A percentile compares a stretch with the other conserved stretches of the same genome.
Evolutionary conservation across 169 alveolate genomes (phyloP).

Genomic region (Eimeria mitis): DNA sequence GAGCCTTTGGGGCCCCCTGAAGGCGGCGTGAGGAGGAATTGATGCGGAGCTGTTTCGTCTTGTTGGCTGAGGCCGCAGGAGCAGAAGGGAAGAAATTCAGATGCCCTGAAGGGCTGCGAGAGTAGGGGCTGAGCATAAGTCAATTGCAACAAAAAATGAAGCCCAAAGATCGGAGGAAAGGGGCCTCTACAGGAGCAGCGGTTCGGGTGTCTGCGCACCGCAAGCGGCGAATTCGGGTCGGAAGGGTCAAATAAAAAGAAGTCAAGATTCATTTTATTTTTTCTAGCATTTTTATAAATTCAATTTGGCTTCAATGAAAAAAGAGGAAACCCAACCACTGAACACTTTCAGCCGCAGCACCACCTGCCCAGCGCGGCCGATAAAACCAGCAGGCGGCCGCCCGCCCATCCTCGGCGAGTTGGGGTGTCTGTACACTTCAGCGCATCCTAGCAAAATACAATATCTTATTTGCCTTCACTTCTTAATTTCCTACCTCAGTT

Average conservation of each 20-base stretch:
- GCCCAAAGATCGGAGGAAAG: neutral
- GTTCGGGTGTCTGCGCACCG: constrained; percentile 22
- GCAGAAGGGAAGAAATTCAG: neutral
- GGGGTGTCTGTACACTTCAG: constrained; percentile 18
- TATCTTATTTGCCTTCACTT: neutral
- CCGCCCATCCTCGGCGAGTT: constrained; percentile 21
- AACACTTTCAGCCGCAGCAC: constrained; percentile 45
- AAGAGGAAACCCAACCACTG: neutral
- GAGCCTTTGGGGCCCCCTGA: neutral
- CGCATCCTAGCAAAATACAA: neutral
- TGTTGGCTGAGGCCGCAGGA: neutral
- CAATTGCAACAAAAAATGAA: neutral
- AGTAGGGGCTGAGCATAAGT: neutral
- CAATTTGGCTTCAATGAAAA: neutral
- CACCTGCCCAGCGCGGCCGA: constrained; percentile 69
- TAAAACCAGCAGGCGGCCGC: constrained; percentile 70
- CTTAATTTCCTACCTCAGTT: neutral
- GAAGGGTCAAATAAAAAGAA: constrained; percentile 18
- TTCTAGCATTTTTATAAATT: neutral
- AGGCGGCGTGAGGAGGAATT: neutral
- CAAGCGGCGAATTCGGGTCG: neutral
- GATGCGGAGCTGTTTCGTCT: neutral
- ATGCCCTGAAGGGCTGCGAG: constrained; percentile 24
- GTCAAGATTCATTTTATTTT: constrained; percentile 38
- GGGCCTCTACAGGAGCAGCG: constrained; percentile 10